Evolutionary conservation across 164 flowering plant species (phyloP).

Genomic region (Echeveria elegans): DNA sequence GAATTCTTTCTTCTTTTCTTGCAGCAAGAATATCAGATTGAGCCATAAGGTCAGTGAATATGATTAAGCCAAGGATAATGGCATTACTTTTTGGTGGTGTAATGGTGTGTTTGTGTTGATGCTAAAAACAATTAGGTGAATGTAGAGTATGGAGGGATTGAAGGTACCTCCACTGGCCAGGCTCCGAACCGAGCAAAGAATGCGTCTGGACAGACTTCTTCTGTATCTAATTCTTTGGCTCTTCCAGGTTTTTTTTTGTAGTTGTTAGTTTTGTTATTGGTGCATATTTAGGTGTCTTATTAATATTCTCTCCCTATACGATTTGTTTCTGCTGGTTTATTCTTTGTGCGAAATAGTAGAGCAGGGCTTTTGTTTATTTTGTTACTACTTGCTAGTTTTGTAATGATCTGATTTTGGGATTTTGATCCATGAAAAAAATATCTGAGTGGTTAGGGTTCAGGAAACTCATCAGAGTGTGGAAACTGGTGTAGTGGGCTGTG

Average conservation of each 20-base stretch:
- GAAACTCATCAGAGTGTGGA: background rate
- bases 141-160: conserved; percentile 54
- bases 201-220: conserved; percentile 25
- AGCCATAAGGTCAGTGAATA: conserved; percentile 55
- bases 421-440: background rate
- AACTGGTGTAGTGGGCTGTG: background rate
- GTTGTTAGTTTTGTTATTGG: background rate
- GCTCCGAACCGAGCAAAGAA: too few species aligned
- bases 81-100: background rate
- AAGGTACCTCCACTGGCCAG: conserved; percentile 18
- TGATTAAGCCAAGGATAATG: background rate
- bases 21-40: conserved; percentile 68
- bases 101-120: background rate
- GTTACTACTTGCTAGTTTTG: background rate
- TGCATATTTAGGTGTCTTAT: background rate
- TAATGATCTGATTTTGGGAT: background rate
- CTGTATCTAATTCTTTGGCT: conserved; percentile 39
- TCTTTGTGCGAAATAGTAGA: background rate
- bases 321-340: too few species aligned
- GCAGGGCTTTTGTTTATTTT: background rate
- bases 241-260: conserved; percentile 45
- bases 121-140: conserved; percentile 30
- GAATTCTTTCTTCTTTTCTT: background rate
- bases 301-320: background rate
- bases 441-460: background rate